phyloP scores from a whole-genome alignment of 1,139 yeast species.

The Lodderomyces elongisporus region DNA sequence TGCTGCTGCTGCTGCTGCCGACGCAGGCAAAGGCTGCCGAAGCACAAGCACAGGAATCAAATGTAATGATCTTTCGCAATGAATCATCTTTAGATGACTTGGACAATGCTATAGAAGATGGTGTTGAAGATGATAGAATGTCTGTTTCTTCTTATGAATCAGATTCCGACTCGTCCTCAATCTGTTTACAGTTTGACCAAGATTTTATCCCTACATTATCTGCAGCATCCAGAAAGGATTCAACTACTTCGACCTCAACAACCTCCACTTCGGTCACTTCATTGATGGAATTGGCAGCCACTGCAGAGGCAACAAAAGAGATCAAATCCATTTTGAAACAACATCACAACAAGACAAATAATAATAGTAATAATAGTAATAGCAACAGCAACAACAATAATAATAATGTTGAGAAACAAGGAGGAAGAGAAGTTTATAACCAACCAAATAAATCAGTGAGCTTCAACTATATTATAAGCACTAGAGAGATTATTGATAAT shows the following conservation, averaged over 20 bases:
- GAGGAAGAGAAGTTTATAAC: conserved; percentile 11
- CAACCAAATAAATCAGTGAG: conserved; percentile 20
- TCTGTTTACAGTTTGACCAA: conserved; percentile 3
- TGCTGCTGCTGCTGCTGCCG: background rate
- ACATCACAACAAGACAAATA: conserved; percentile 3
- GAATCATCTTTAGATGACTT: background rate
- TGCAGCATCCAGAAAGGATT: conserved; percentile 6
- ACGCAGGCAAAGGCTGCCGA: background rate
- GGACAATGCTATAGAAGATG: conserved; percentile 2
- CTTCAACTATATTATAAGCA: conserved; percentile 38
- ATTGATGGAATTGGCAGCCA: conserved; percentile 4
- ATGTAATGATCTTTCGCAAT: background rate
- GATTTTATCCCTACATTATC: conserved; percentile 5
- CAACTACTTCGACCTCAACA: conserved; percentile 6
- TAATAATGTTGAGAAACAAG: background rate
- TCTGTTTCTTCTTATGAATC: conserved; percentile 9
- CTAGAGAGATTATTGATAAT: conserved; percentile 42
- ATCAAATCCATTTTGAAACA: conserved; percentile 13
- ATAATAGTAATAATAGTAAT: conserved; percentile 8
- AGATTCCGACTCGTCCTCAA: conserved; percentile 6
- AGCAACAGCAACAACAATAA: conserved; percentile 1
- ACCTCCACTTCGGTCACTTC: conserved; percentile 6
- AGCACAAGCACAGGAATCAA: background rate
- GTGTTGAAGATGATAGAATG: conserved; percentile 5
- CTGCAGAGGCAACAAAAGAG: conserved; percentile 6